Evolutionary conservation across 179 eudicot genomes (phyloP).

Genomic region (Drosera spatulata): DNA sequence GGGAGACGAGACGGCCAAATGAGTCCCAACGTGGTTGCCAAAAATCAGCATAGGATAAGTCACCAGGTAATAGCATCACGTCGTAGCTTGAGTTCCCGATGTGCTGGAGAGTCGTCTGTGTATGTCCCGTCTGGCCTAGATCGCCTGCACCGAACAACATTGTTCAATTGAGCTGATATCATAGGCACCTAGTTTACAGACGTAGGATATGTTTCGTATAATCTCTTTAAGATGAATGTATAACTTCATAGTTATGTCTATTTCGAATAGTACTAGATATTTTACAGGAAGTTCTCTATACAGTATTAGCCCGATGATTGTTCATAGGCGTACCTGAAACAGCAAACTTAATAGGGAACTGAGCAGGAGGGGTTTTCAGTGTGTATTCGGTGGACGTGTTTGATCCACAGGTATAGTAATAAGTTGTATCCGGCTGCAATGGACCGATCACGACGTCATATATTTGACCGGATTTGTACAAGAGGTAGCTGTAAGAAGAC

Average conservation of each 20-base stretch:
- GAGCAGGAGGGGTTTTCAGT: slow-evolving; percentile 53
- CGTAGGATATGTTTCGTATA: too few relatives aligned
- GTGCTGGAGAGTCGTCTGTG: slow-evolving; percentile 36
- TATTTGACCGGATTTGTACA: slow-evolving; percentile 46
- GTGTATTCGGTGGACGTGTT: slow-evolving; percentile 22
- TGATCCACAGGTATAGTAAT: slow-evolving; percentile 48
- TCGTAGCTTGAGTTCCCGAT: slow-evolving; percentile 32
- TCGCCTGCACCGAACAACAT: slow-evolving; percentile 29
- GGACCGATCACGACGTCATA: slow-evolving; percentile 62
- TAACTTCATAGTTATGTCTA: not conserved
- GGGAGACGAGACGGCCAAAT: slow-evolving; percentile 41
- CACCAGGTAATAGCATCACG: slow-evolving; percentile 42
- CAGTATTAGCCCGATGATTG: not conserved
- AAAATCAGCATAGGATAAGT: slow-evolving; percentile 43
- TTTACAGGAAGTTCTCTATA: too few relatives aligned
- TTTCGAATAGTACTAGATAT: too few relatives aligned
- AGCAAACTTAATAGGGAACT: slow-evolving; percentile 51
- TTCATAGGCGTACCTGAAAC: slow-evolving; percentile 26
- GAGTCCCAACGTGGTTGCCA: slow-evolving; percentile 46
- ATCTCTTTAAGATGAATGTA: too few relatives aligned
- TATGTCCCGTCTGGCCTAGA: slow-evolving; percentile 48
- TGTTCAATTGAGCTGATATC: too few relatives aligned
- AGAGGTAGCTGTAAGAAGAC: slow-evolving; percentile 21
- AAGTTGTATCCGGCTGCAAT: slow-evolving; percentile 35
- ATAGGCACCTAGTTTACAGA: too few relatives aligned